phyloP scores from a whole-genome alignment of 441 rosid genomes.

The Pelargonium citronellum region DNA sequence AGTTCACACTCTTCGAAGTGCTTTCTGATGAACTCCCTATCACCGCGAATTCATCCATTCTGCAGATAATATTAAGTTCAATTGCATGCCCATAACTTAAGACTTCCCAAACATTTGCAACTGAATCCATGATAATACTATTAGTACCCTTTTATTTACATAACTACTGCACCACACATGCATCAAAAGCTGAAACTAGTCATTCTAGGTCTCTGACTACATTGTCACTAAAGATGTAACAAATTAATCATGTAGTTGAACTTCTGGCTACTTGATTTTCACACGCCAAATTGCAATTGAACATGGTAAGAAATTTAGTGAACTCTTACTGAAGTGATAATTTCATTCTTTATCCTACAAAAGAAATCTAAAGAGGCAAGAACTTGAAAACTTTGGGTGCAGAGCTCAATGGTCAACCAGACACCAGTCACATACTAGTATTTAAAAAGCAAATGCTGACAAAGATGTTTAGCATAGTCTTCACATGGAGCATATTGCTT shows the following conservation, averaged over 20 bases:
- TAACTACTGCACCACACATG: not conserved
- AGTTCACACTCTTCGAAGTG: constrained; percentile 63
- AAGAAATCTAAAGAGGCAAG: too few species aligned
- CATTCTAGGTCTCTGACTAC: not conserved
- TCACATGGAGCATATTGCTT: not conserved
- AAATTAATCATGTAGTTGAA: not conserved
- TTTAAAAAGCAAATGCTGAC: not conserved
- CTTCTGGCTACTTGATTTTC: not conserved
- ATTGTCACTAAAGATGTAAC: not conserved
- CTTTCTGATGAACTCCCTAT: constrained; percentile 57
- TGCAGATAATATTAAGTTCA: constrained; percentile 24
- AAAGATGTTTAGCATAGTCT: not conserved
- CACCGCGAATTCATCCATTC: constrained; percentile 71
- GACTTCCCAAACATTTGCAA: not conserved
- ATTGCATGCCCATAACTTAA: not conserved
- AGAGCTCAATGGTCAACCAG: not conserved
- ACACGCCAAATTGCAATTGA: not conserved
- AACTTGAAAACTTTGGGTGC: not conserved
- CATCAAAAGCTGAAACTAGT: not conserved
- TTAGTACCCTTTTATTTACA: not conserved
- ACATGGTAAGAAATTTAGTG: too few species aligned
- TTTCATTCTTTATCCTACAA: not conserved
- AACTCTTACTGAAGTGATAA: not conserved
- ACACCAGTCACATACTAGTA: not conserved
- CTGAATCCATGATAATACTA: not conserved